Percentiles rank a stretch among this genome's conserved stretches.
These are phyloP conservation scores for Baeospora myosura DNA, from an alignment of 1,284 basidiomycete species.

Conservation along the genomic window DNA sequence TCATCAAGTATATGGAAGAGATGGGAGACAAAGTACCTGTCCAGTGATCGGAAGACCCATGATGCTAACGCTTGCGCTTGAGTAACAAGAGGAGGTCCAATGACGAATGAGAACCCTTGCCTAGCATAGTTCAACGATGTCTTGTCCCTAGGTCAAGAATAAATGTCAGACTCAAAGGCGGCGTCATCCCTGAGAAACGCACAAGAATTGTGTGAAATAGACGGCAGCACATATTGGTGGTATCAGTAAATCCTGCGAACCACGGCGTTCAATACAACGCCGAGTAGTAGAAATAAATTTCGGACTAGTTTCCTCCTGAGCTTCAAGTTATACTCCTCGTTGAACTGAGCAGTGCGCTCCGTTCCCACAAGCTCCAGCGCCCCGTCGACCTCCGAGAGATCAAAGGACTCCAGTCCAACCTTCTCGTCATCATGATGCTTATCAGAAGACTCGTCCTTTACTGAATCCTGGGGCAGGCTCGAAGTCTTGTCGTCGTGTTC, in stretches of 20 bases:
- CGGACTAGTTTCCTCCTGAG: slow-evolving; percentile 52
- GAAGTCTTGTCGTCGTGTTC: no score
- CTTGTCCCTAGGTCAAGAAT: slow-evolving; percentile 42
- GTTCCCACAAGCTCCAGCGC: slow-evolving; percentile 51
- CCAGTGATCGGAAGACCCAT: slow-evolving; percentile 62
- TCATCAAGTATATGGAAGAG: slow-evolving; percentile 5
- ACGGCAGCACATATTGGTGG: slow-evolving; percentile 58
- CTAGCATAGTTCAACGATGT: slow-evolving; percentile 63
- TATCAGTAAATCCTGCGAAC: slow-evolving; percentile 42
- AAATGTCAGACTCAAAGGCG: background rate
- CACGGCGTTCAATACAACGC: slow-evolving; percentile 15
- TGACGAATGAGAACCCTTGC: slow-evolving; percentile 19
- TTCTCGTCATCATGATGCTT: background rate
- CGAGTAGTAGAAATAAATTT: slow-evolving; percentile 5
- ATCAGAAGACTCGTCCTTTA: no score
- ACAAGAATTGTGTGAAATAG: slow-evolving; percentile 64
- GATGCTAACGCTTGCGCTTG: slow-evolving; percentile 30
- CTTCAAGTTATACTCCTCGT: slow-evolving; percentile 51
- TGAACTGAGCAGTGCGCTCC: slow-evolving; percentile 44
- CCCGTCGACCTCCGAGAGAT: slow-evolving; percentile 4
- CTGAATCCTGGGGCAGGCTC: no score
- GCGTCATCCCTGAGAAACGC: slow-evolving; percentile 12
- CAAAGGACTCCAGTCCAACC: background rate
- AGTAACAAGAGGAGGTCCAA: slow-evolving; percentile 4
- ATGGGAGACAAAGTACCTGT: slow-evolving; percentile 31